These are phyloP conservation scores for Schoenoplectus triqueter DNA, from an alignment of 202 grass and related monocot species.

Conservation along the genomic window DNA sequence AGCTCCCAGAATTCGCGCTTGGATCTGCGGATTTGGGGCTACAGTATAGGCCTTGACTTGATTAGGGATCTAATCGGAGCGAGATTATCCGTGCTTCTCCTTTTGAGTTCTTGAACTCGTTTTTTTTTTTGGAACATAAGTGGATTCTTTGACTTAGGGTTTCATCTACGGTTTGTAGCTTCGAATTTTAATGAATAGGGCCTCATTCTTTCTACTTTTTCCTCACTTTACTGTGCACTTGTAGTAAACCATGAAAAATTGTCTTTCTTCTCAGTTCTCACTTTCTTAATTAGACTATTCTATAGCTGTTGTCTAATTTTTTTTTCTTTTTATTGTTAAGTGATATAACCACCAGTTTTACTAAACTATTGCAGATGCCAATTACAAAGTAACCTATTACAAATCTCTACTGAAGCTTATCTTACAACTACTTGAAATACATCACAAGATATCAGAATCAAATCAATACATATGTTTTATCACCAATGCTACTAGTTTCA, in stretches of 20 bases:
- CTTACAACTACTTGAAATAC: not conserved
- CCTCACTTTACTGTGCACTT: conserved; percentile 13
- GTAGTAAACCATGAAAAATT: too few relatives aligned
- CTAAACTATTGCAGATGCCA: too few relatives aligned
- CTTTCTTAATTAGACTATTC: too few relatives aligned
- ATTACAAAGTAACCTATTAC: too few relatives aligned
- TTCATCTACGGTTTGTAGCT: conserved; percentile 45
- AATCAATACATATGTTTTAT: not conserved
- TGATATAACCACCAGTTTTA: too few relatives aligned
- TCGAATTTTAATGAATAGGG: not conserved
- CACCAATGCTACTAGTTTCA: not conserved
- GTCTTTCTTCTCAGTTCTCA: too few relatives aligned
- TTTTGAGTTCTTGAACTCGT: not conserved
- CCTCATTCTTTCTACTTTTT: conserved; percentile 1
- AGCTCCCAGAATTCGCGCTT: conserved; percentile 19
- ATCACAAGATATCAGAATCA: not conserved
- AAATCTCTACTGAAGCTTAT: too few relatives aligned
- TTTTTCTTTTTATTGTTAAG: too few relatives aligned
- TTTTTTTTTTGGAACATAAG: not conserved
- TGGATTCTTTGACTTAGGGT: conserved; percentile 31
- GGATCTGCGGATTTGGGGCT: conserved; percentile 40
- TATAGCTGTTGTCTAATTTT: too few relatives aligned
- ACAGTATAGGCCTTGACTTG: conserved; percentile 24
- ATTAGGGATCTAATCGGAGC: conserved; percentile 38
- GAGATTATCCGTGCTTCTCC: not conserved